These are phyloP conservation scores for Nicotiana otophora DNA, from an alignment of 257 asterid species.

Conservation along the genomic window DNA sequence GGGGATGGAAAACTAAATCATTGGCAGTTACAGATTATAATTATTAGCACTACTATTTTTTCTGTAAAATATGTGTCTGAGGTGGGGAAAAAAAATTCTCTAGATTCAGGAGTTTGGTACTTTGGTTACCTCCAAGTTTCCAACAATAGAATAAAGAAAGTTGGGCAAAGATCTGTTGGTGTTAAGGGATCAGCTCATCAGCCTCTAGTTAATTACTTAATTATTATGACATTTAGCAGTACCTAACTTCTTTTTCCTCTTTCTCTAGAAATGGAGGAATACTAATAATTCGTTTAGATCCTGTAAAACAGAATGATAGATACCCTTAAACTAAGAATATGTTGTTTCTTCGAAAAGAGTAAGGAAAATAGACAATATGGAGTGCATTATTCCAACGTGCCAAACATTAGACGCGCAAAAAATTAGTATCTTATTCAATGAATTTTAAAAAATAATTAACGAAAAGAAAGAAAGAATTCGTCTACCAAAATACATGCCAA, in stretches of 20 bases:
- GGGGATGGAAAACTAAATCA: no score
- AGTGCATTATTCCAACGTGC: constrained; percentile 11
- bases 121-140: not conserved
- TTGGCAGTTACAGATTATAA: not conserved
- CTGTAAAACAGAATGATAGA: not conserved
- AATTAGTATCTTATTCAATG: not conserved
- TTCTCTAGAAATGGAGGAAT: not conserved
- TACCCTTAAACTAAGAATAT: not conserved
- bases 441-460: not conserved
- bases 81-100: not conserved
- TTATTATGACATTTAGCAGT: not conserved
- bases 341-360: not conserved
- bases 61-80: not conserved
- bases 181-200: not conserved
- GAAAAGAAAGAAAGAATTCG: not conserved
- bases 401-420: not conserved
- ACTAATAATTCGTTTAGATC: not conserved
- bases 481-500: not conserved
- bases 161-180: not conserved
- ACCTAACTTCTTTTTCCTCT: not conserved
- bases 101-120: not conserved
- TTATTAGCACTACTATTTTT: not conserved
- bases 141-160: not conserved
- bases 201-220: not conserved
- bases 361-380: constrained; percentile 6